phyloP scores from a whole-genome alignment of 805 yeast species.

The Metschnikowia sp. region DNA sequence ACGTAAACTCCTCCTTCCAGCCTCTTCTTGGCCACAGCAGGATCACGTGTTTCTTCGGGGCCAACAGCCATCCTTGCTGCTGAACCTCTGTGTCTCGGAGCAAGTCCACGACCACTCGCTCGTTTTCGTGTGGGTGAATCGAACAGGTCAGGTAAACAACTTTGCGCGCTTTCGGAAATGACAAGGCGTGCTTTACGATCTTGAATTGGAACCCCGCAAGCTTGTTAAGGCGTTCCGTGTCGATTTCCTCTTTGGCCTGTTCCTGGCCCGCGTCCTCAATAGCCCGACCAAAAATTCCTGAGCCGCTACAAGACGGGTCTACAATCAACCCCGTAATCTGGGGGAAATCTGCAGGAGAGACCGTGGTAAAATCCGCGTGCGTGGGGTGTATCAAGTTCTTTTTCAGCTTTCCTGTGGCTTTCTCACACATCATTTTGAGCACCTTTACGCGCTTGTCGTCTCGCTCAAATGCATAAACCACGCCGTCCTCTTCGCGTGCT shows the following conservation, averaged over 20 bases:
- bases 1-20: constrained; percentile 58
- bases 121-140: constrained; percentile 90
- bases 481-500: constrained; percentile 24
- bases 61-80: constrained; percentile 71
- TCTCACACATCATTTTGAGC: constrained; percentile 70
- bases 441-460: constrained; percentile 70
- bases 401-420: constrained; percentile 46
- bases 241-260: constrained; percentile 38
- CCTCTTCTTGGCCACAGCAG: constrained; percentile 92
- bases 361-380: constrained; percentile 62
- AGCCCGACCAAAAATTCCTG: constrained; percentile 94
- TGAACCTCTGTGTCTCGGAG: constrained; percentile 64
- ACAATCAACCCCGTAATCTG: constrained; percentile 79
- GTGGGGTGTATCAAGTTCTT: constrained; percentile 45
- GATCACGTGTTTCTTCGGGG: constrained; percentile 56
- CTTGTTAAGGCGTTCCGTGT: constrained; percentile 60
- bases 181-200: constrained; percentile 84
- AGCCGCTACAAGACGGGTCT: constrained; percentile 97
- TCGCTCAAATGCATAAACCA: constrained; percentile 83
- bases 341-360: constrained; percentile 55
- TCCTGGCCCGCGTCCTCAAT: constrained; percentile 49
- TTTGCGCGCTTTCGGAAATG: constrained; percentile 70
- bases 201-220: constrained; percentile 83
- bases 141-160: constrained; percentile 96
- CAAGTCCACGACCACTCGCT: constrained; percentile 80